A percentile compares a stretch with the other conserved stretches of the same genome.
Conservation (phyloP, 2,329 filamentous ascomycete species). For the Cytospora schulzeri region DNA sequence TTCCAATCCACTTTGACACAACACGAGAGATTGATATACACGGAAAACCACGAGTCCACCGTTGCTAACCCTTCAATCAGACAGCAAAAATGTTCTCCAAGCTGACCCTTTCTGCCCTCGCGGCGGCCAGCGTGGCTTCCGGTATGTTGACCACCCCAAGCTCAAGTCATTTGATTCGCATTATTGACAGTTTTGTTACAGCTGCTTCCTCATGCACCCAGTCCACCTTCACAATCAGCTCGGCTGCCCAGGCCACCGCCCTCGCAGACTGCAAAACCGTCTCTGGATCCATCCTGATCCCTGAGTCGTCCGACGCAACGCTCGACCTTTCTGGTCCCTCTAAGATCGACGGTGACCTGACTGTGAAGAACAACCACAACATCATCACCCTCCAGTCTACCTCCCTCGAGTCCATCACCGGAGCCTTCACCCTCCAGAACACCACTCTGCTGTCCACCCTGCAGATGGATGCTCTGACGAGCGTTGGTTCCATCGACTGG, state of each 20-base stretch:
- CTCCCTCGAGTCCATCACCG: slow-evolving; percentile 66
- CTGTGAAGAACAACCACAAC: slow-evolving; percentile 60
- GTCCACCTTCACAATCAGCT: slow-evolving; percentile 59
- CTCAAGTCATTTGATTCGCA: neutral
- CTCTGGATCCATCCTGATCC: slow-evolving; percentile 68
- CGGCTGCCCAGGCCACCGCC: slow-evolving; percentile 60
- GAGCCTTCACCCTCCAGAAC: slow-evolving; percentile 69
- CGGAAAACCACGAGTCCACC: neutral
- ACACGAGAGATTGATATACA: neutral
- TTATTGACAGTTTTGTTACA: slow-evolving; percentile 28
- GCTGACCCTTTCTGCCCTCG: slow-evolving; percentile 44
- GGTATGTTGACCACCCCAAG: slow-evolving; percentile 37
- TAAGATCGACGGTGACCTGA: slow-evolving; percentile 59
- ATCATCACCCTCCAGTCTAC: slow-evolving; percentile 65
- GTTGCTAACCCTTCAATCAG: slow-evolving; percentile 30
- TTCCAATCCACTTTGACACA: neutral
- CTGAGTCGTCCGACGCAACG: slow-evolving; percentile 53
- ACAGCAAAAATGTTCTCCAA: slow-evolving; percentile 47
- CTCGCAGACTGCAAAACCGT: slow-evolving; percentile 69
- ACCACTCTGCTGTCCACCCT: slow-evolving; percentile 71
- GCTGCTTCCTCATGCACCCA: slow-evolving; percentile 41
- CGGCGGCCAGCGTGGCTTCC: slow-evolving; percentile 42
- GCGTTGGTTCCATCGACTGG: slow-evolving; percentile 70
- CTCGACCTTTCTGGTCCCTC: slow-evolving; percentile 65
- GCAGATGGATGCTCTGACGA: slow-evolving; percentile 64